Conservation (phyloP, 2,329 filamentous ascomycete species). For the Colletotrichum truncatum region DNA sequence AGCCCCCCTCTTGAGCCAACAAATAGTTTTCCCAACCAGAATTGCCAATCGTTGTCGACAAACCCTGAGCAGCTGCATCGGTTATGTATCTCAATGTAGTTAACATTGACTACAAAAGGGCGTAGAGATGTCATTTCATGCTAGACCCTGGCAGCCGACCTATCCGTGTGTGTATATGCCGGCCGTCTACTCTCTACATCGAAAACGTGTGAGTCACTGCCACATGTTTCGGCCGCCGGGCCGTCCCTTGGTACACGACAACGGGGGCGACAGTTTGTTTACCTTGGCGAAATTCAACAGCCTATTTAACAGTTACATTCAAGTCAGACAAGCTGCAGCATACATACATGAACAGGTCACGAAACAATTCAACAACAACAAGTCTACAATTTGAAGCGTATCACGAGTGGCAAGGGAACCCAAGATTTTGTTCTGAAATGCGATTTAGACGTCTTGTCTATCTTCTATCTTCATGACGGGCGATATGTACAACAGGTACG, state of each 20-base stretch:
- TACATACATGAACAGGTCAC: background rate
- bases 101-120: no score
- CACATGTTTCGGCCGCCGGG: background rate
- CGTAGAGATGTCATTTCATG: no score
- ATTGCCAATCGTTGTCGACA: no score
- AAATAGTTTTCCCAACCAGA: no score
- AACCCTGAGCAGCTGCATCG: no score
- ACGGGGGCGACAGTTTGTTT: no score
- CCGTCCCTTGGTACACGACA: background rate
- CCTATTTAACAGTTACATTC: background rate
- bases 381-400: background rate
- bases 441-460: slow-evolving; percentile 27
- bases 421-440: slow-evolving; percentile 12
- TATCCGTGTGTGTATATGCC: no score
- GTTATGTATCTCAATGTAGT: no score
- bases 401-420: background rate
- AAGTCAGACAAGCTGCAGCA: background rate
- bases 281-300: no score
- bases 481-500: slow-evolving; percentile 25
- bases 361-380: background rate
- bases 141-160: no score
- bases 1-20: no score
- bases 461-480: slow-evolving; percentile 25
- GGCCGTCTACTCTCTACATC: no score
- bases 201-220: background rate